phyloP scores from a whole-genome alignment of 805 yeast species.

The Saturnispora galanensis region DNA sequence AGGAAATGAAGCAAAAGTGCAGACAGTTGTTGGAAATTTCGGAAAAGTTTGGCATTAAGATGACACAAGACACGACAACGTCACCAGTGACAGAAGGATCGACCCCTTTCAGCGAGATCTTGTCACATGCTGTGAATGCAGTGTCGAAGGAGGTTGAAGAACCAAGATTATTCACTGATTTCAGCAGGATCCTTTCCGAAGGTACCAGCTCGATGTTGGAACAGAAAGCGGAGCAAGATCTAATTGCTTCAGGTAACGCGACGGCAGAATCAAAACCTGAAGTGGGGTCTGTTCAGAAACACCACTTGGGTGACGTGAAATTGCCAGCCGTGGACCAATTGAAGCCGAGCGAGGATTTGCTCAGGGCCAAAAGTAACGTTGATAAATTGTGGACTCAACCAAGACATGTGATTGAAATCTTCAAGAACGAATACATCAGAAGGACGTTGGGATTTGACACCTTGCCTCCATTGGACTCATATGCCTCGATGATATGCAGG shows the following conservation, averaged over 20 bases:
- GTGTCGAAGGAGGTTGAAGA: constrained; percentile 34
- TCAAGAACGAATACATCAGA: constrained; percentile 32
- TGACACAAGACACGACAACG: constrained; percentile 7
- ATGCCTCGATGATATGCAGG: constrained; percentile 53
- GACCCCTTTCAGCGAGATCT: constrained; percentile 2
- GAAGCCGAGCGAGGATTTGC: constrained; percentile 23
- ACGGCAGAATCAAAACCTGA: constrained; percentile 17
- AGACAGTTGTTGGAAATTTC: constrained; percentile 40
- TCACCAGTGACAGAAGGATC: not conserved
- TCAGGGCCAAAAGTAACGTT: constrained; percentile 33
- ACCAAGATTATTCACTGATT: constrained; percentile 31
- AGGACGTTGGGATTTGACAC: constrained; percentile 44
- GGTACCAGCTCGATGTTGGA: constrained; percentile 11
- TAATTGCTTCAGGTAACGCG: constrained; percentile 1
- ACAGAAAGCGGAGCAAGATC: constrained; percentile 11
- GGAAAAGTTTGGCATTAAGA: constrained; percentile 12
- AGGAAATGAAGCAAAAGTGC: constrained; percentile 25
- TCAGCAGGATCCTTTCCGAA: constrained; percentile 15
- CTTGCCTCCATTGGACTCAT: constrained; percentile 43
- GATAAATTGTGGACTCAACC: constrained; percentile 64
- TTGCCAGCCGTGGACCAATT: constrained; percentile 31
- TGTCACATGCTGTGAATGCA: constrained; percentile 33
- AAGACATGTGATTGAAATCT: constrained; percentile 52
- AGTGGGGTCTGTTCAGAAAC: constrained; percentile 14
- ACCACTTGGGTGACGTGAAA: constrained; percentile 4